A percentile compares a stretch with the other conserved stretches of the same genome.
These are phyloP conservation scores for Pyrenophora seminiperda DNA, from an alignment of 2,329 filamentous ascomycete species.

Conservation along the genomic window DNA sequence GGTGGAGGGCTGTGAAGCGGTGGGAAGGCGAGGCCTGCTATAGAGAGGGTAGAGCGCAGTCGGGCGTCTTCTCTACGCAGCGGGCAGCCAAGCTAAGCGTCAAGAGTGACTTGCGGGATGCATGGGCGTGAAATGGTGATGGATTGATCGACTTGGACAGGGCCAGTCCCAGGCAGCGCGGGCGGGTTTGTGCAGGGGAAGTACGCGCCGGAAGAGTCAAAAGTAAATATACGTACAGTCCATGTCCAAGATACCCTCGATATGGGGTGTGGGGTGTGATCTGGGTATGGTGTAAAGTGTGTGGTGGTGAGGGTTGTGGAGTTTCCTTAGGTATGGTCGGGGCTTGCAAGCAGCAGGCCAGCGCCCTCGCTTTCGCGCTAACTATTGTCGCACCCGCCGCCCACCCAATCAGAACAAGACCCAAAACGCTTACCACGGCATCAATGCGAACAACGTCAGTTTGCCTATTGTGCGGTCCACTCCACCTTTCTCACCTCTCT, in stretches of 20 bases:
- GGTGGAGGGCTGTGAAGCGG: conserved; percentile 30
- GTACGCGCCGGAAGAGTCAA: conserved; percentile 36
- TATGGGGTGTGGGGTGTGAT: conserved; percentile 29
- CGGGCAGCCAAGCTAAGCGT: conserved; percentile 17
- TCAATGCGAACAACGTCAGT: conserved; percentile 30
- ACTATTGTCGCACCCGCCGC: conserved; percentile 16
- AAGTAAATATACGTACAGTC: conserved; percentile 60
- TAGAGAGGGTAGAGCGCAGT: conserved; percentile 18
- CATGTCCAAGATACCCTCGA: conserved; percentile 60
- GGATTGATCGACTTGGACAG: conserved; percentile 43
- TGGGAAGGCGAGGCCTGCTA: conserved; percentile 21
- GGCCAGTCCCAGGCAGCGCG: conserved; percentile 26
- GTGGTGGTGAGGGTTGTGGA: conserved; percentile 35
- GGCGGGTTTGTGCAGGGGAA: conserved; percentile 21
- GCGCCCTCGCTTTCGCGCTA: conserved; percentile 8
- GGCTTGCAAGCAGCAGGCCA: conserved; percentile 4
- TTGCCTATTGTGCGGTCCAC: conserved; percentile 6
- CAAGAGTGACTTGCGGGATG: conserved; percentile 35
- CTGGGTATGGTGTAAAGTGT: conserved; percentile 40
- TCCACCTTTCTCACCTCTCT: conserved; percentile 13
- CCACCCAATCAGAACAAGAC: conserved; percentile 31
- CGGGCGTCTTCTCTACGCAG: conserved; percentile 21
- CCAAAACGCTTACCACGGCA: conserved; percentile 22
- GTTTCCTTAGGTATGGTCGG: conserved; percentile 20
- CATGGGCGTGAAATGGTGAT: conserved; percentile 40